Evolutionary conservation across 495 filamentous ascomycete genomes (phyloP).

Genomic region (Podospora australis): DNA sequence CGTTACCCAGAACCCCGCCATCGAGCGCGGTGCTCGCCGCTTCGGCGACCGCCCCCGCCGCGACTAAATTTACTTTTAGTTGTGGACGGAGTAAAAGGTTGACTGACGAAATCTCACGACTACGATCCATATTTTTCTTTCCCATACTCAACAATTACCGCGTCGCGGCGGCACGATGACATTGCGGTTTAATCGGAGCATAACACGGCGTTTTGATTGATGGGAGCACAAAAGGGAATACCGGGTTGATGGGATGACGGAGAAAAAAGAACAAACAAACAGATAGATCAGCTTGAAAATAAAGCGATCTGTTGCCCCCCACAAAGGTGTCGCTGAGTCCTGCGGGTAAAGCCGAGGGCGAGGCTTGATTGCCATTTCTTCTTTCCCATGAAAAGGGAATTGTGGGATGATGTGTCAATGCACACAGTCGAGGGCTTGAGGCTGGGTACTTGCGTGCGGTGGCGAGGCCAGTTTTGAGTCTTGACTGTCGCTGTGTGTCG

Average conservation of each 20-base stretch:
- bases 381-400: too few species aligned
- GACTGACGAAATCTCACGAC: constrained; percentile 3
- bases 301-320: constrained; percentile 53
- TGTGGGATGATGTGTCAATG: too few species aligned
- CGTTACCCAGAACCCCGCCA: constrained; percentile 78
- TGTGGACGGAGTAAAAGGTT: constrained; percentile 9
- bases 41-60: constrained; percentile 42
- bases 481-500: too few species aligned
- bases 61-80: constrained; percentile 32
- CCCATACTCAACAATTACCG: constrained; percentile 10
- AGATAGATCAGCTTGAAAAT: constrained; percentile 36
- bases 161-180: too few species aligned
- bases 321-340: constrained; percentile 88
- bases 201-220: constrained; percentile 44
- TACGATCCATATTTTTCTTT: constrained; percentile 9
- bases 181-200: constrained; percentile 35
- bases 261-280: neutral
- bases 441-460: neutral
- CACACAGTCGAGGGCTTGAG: neutral
- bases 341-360: constrained; percentile 48
- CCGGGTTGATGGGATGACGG: neutral
- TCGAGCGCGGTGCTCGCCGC: constrained; percentile 63
- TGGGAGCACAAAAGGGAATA: constrained; percentile 2
- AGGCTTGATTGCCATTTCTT: constrained; percentile 82
- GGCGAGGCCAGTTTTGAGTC: neutral